A percentile compares a stretch with the other conserved stretches of the same genome.
These are phyloP conservation scores for Opeltia flavorubescens DNA, from an alignment of 495 filamentous ascomycete genomes.

Conservation along the genomic window DNA sequence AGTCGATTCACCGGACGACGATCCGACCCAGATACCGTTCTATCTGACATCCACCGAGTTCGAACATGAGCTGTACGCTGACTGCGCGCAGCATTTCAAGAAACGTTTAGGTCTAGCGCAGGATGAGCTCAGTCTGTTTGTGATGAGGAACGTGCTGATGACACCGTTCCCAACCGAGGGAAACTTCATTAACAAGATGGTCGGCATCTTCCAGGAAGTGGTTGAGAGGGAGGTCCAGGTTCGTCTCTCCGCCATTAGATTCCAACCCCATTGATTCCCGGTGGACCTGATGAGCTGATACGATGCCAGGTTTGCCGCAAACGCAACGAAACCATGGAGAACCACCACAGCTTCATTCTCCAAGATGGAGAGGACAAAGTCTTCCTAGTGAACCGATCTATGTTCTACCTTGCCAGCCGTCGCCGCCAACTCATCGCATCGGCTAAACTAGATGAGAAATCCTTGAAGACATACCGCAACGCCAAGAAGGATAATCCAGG, in stretches of 20 bases:
- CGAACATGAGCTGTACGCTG: slow-evolving; percentile 23
- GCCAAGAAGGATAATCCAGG: slow-evolving; percentile 13
- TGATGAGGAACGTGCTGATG: slow-evolving; percentile 29
- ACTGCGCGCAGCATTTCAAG: slow-evolving; percentile 26
- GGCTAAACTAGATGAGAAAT: slow-evolving; percentile 13
- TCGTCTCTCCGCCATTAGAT: background rate
- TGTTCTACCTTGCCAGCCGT: slow-evolving; percentile 22
- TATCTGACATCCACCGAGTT: slow-evolving; percentile 34
- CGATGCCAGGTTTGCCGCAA: slow-evolving; percentile 14
- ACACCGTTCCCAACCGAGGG: slow-evolving; percentile 24
- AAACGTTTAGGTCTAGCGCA: slow-evolving; percentile 21
- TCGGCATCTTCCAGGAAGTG: slow-evolving; percentile 16
- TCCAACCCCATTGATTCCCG: background rate
- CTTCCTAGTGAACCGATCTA: slow-evolving; percentile 20
- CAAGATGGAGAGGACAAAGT: slow-evolving; percentile 21
- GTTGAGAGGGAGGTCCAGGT: slow-evolving; percentile 22
- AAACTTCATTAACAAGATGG: slow-evolving; percentile 20
- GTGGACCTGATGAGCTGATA: background rate
- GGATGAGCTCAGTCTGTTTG: slow-evolving; percentile 21
- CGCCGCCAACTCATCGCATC: slow-evolving; percentile 22
- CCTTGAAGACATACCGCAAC: slow-evolving; percentile 14
- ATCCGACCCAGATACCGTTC: slow-evolving; percentile 24
- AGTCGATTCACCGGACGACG: slow-evolving; percentile 22
- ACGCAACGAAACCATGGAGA: slow-evolving; percentile 15
- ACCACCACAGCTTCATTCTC: slow-evolving; percentile 21